Conservation (phyloP, 192 early-diverging fungal species). For the Coemansia sp. region DNA sequence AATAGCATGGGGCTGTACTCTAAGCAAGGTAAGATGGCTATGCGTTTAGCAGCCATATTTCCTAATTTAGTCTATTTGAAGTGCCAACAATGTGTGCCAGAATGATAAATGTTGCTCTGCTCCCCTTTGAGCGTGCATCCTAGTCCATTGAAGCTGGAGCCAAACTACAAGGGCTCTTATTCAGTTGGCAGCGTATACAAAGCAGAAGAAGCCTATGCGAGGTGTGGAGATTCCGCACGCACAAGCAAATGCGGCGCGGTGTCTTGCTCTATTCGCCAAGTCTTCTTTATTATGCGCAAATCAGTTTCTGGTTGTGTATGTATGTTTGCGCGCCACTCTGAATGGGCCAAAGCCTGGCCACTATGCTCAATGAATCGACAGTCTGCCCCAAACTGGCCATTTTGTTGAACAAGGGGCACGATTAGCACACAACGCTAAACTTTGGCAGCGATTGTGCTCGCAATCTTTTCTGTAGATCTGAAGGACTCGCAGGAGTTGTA, state of each 20-base stretch:
- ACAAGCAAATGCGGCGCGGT: constrained; percentile 6
- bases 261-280: background rate
- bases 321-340: background rate
- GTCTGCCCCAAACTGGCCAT: background rate
- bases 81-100: background rate
- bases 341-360: background rate
- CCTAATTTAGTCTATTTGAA: background rate
- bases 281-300: background rate
- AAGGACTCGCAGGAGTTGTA: constrained; percentile 54
- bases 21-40: constrained; percentile 8
- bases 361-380: background rate
- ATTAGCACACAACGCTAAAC: constrained; percentile 6
- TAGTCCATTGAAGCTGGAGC: background rate
- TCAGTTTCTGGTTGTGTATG: constrained; percentile 2
- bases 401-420: background rate
- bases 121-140: background rate
- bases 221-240: background rate
- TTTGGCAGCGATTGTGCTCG: background rate
- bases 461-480: constrained; percentile 30
- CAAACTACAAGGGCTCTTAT: background rate
- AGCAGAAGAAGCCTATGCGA: background rate
- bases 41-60: background rate
- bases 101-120: background rate
- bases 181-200: background rate
- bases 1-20: constrained; percentile 7